Conservation (phyloP, 352 stramenopile species). For the Achlya hypogyna region DNA sequence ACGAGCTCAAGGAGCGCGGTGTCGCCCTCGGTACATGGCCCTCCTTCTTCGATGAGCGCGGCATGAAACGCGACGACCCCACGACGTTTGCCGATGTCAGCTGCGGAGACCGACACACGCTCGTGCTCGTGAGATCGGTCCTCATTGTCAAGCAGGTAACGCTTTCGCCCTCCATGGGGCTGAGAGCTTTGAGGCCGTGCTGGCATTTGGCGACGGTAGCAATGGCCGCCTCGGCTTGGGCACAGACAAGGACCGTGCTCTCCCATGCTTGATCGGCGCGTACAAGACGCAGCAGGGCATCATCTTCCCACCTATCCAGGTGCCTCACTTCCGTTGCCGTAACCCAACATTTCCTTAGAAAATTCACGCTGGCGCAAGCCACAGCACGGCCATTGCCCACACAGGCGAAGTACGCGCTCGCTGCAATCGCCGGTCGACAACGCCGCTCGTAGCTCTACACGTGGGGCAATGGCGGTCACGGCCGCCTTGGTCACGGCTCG, state of each 20-base stretch:
- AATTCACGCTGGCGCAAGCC: slow-evolving; percentile 35
- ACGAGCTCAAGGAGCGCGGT: neutral
- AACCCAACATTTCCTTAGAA: neutral
- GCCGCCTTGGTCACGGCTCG: slow-evolving; percentile 42
- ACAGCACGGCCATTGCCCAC: slow-evolving; percentile 39
- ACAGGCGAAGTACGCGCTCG: slow-evolving; percentile 25
- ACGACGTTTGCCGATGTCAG: slow-evolving; percentile 54
- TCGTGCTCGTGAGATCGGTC: slow-evolving; percentile 26
- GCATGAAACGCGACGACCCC: slow-evolving; percentile 23
- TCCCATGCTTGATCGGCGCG: slow-evolving; percentile 32
- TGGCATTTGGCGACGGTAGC: slow-evolving; percentile 58
- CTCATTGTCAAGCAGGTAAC: neutral
- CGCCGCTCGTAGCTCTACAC: slow-evolving; percentile 35
- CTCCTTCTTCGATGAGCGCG: neutral
- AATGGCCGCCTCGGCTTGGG: slow-evolving; percentile 54
- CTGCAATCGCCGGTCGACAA: neutral
- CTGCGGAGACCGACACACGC: slow-evolving; percentile 59
- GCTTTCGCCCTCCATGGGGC: too few species aligned
- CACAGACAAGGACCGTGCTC: slow-evolving; percentile 36
- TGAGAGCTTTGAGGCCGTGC: too few species aligned
- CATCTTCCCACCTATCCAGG: slow-evolving; percentile 28
- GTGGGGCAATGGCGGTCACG: slow-evolving; percentile 48
- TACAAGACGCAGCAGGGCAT: slow-evolving; percentile 23
- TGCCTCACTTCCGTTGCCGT: neutral
- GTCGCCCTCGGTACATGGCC: neutral